Percentiles rank a stretch among this genome's conserved stretches.
Evolutionary conservation across 2,329 filamentous ascomycete genomes (phyloP).

Genomic region (Fusarium musae): DNA sequence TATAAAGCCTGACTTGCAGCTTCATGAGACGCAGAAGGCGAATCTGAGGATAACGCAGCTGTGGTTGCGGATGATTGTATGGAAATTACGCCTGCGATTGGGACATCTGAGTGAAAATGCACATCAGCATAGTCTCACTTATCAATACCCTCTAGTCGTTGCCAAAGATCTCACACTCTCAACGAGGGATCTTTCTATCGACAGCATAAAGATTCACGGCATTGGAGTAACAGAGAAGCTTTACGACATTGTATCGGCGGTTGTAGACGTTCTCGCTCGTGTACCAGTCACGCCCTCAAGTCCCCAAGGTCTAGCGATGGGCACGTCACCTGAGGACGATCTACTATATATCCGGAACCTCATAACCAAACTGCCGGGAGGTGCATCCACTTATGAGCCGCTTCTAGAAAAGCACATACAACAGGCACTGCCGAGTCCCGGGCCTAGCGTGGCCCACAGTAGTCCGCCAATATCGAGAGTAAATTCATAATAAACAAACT

Average conservation of each 20-base stretch:
- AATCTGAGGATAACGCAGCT: conserved; percentile 58
- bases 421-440: conserved; percentile 47
- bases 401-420: conserved; percentile 55
- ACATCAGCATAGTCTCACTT: conserved; percentile 51
- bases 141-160: conserved; percentile 56
- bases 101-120: conserved; percentile 53
- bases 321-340: conserved; percentile 50
- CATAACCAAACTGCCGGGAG: conserved; percentile 53
- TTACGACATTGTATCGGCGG: conserved; percentile 57
- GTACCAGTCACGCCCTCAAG: conserved; percentile 50
- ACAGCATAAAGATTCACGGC: conserved; percentile 56
- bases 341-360: conserved; percentile 52
- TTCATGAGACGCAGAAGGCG: conserved; percentile 58
- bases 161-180: conserved; percentile 54
- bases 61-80: conserved; percentile 58
- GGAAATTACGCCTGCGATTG: conserved; percentile 57
- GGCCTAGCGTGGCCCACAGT: conserved; percentile 2
- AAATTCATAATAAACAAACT: background rate
- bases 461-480: background rate
- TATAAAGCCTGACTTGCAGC: conserved; percentile 45
- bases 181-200: conserved; percentile 52
- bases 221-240: conserved; percentile 60
- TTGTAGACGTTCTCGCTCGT: conserved; percentile 57
- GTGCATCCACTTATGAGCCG: conserved; percentile 51
- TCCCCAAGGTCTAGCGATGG: conserved; percentile 39